Evolutionary conservation across 2,329 filamentous ascomycete genomes (phyloP), one percentile per base, ranked within the genome.

Genomic region (Colletotrichum tropicale): DNA sequence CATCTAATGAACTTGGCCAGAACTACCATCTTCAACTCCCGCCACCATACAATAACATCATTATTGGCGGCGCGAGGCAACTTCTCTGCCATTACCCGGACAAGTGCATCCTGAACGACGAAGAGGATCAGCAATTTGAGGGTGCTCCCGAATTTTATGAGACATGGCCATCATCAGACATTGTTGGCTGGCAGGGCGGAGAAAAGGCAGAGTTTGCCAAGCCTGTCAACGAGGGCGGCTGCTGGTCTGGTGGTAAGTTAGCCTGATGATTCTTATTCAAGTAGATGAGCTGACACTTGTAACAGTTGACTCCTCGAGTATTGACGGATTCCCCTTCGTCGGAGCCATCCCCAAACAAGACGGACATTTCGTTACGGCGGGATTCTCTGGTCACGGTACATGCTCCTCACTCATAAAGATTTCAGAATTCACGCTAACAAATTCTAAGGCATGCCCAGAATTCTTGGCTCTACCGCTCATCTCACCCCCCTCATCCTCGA

Each of bases 1-100:
- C 64, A 16, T 12, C n/a, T 21, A 1, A 52, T 8, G 6, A 21
- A 13, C 7, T 12, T 16, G 60, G 2, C 4, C 26, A 66, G 64
- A 66, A 66, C 64, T 66, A 66, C 26, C 64, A 66, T 15, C 64
- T 66, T 28, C 64, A 66, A 55, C 38, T 66, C 3, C 64, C 64
- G 5, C 64, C 64, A 12, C 64, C 64, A 5, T 55, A 52, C 64
- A 66, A 66, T 38, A 30, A 34, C 38, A 66, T 66, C 18, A 66
- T 66, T 8, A 26, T 66, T 24, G 64, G 64, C 64, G 64, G 64
- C 10, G 64, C 64, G 18, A 34, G 64, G 18, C 38, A 48, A 8
- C 36, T 66, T 6, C 28, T 66, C 13, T 30, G 64, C 4, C 64
- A 66, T 4, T 52, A 30, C 64, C 64, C 64, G 5, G 64, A 66